phyloP scores from a whole-genome alignment of 805 yeast species.

The Candida maesae region DNA sequence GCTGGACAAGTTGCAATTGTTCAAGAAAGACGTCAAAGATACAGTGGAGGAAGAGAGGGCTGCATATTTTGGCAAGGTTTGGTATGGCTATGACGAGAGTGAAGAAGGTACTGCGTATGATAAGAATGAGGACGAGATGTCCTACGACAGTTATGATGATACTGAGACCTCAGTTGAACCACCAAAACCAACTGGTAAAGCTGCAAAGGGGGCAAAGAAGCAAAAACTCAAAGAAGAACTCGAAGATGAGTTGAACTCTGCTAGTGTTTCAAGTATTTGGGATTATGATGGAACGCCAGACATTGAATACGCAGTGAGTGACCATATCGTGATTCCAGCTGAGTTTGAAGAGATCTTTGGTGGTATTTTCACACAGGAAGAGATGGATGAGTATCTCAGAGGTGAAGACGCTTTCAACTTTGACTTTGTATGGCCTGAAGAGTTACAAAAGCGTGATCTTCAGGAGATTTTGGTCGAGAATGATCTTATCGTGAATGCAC shows the following conservation, averaged over 20 bases:
- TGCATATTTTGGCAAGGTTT: slow-evolving; percentile 7
- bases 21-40: slow-evolving; percentile 1
- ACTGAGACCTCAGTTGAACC: not conserved
- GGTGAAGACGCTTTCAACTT: slow-evolving; percentile 16
- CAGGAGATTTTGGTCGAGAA: not conserved
- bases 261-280: slow-evolving; percentile 3
- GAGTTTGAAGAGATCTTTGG: slow-evolving; percentile 15
- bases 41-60: not conserved
- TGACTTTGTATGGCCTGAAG: slow-evolving; percentile 11
- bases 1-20: slow-evolving; percentile 13
- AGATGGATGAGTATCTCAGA: slow-evolving; percentile 12
- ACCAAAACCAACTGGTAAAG: not conserved
- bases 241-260: not conserved
- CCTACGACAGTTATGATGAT: not conserved
- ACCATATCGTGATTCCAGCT: slow-evolving; percentile 6
- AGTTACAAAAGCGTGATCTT: not conserved
- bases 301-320: slow-evolving; percentile 8
- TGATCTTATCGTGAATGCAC: not conserved
- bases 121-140: not conserved
- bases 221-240: not conserved
- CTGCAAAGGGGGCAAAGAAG: not conserved
- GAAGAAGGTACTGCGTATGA: not conserved
- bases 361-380: slow-evolving; percentile 6
- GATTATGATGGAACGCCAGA: slow-evolving; percentile 14
- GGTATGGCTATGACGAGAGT: slow-evolving; percentile 9